Percentiles rank a stretch among this genome's conserved stretches.
These are phyloP conservation scores for Phytophthora chlamydospora DNA, from an alignment of 352 stramenopile genomes.

Conservation along the genomic window DNA sequence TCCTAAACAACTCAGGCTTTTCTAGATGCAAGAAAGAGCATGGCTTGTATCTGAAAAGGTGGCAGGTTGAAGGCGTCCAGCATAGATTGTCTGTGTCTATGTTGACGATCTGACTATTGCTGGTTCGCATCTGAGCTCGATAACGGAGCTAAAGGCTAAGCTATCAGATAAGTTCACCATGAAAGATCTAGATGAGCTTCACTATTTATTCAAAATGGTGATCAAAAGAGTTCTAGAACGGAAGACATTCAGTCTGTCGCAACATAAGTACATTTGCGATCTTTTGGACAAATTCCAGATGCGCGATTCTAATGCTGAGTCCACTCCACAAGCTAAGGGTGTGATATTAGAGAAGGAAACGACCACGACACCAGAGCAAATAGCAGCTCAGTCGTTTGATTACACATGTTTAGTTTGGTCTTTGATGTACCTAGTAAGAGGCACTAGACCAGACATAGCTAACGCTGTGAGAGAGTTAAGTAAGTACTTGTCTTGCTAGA, in stretches of 20 bases:
- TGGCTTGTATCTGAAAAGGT: constrained; percentile 23
- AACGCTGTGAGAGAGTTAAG: constrained; percentile 14
- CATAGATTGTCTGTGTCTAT: constrained; percentile 11
- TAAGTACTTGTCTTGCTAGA: constrained; percentile 22
- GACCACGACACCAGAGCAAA: background rate
- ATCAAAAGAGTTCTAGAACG: constrained; percentile 3
- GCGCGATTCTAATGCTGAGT: background rate
- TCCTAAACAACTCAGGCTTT: constrained; percentile 2
- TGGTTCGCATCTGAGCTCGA: constrained; percentile 2
- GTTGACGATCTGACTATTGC: constrained; percentile 14
- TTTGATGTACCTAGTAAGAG: constrained; percentile 17
- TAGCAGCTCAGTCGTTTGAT: constrained; percentile 9
- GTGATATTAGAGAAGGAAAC: constrained; percentile 7
- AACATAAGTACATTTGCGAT: constrained; percentile 12
- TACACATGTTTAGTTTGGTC: constrained; percentile 12
- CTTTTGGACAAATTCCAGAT: constrained; percentile 13
- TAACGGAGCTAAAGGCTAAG: constrained; percentile 5
- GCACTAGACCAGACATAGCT: constrained; percentile 12
- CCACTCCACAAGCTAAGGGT: constrained; percentile 14
- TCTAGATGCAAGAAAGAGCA: constrained; percentile 13
- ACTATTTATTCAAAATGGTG: constrained; percentile 20
- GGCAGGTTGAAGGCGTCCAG: constrained; percentile 5
- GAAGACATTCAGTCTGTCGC: constrained; percentile 1
- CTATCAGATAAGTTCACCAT: constrained; percentile 9
- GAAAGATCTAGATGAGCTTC: constrained; percentile 1